Evolutionary conservation across 768 basidiomycete genomes (phyloP).

Genomic region (Boletus vinaceobasis): DNA sequence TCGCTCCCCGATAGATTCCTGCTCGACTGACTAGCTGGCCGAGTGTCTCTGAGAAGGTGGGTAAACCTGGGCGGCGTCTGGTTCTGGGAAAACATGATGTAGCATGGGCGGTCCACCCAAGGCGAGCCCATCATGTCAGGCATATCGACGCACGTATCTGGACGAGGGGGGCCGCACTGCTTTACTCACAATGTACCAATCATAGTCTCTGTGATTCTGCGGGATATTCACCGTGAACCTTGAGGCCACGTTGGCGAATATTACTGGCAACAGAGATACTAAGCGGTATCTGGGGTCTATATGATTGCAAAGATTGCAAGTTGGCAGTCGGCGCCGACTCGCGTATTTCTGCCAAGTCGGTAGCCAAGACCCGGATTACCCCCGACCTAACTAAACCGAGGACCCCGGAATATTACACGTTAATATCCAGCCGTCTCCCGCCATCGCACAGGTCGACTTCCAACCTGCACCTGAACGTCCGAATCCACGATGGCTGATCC

Average conservation of each 20-base stretch:
- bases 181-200: not conserved
- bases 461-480: not conserved
- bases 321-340: no score
- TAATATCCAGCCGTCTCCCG: not conserved
- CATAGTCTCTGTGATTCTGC: not conserved
- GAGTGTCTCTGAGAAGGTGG: no score
- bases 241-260: not conserved
- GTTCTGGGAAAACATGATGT: no score
- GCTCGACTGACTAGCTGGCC: no score
- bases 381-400: not conserved
- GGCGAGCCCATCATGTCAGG: not conserved
- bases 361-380: conserved; percentile 14
- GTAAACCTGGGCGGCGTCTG: no score
- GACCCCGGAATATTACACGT: conserved; percentile 24
- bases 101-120: no score
- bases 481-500: conserved; percentile 60
- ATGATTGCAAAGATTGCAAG: no score
- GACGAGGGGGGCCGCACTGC: not conserved
- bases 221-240: not conserved
- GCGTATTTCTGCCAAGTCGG: not conserved
- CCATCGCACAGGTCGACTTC: conserved; percentile 7
- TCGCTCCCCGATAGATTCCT: no score
- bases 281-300: no score
- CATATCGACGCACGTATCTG: not conserved
- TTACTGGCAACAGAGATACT: no score